Base-by-base conservation (phyloP, 257 asterid genomes). In the Handroanthus guayacan region DNA sequence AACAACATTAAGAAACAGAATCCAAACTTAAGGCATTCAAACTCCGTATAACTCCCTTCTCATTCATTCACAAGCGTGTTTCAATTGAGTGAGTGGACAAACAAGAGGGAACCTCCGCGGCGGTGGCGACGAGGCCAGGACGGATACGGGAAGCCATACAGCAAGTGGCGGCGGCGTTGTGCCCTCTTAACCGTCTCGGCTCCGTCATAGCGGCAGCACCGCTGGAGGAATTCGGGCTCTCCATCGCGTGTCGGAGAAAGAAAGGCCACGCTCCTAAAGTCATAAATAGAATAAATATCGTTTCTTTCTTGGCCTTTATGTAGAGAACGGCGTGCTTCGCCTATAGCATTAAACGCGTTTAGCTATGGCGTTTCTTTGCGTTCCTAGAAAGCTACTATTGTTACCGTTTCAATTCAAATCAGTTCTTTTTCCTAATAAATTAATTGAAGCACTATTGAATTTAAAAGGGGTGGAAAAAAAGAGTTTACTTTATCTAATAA, bases 41-140 rank as follows among this genome's bases (percentile, higher is more conserved):
- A 79, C 3, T 54, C 12, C 20, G 18, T 18, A 20, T 5, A 43
- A 14, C 48, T 5, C 61, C 60, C 43, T 56, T 18, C 31, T 36
- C 17, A 34, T 54, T 48, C 58, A 8, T 61, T 56, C 36, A 41
- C 36, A 54, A 5, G 43, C 25, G 16, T 64, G 25, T 43, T 48
- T 74, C 56, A 6, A 16, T 17, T 38, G 34, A 39, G 80, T 38
- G 72, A 5, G 62, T 8, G 1, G 25, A 51, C 58, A 54, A 58
- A 64, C 3, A 69, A 38, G 57, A 57, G 8, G 70, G 38, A 48
- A 36, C 97, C 97, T 95, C 99, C 3, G 82, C 95, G 50, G 97
- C 92, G 9, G 97, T 90, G 83, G 91, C 93, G 38, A 93, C 72
- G 41, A 92, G 47, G 72, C 95, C 97, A 65, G 98, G 96, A 62